Conservation (phyloP, 495 filamentous ascomycete genomes). For the Penicillium atrosanguineum region DNA sequence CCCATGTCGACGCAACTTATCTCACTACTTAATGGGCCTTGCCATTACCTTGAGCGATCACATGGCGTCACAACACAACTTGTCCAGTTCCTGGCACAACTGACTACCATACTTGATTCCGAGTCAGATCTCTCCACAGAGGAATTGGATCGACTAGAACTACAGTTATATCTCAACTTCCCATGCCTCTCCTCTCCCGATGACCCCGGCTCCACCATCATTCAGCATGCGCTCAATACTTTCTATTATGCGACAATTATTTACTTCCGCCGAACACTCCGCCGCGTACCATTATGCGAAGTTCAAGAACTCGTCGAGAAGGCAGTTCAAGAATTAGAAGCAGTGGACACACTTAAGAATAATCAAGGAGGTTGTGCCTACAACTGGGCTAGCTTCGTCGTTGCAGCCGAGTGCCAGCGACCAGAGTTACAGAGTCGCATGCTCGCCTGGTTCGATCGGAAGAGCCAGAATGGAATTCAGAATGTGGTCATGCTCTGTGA, state of each 20-base stretch:
- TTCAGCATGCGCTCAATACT: constrained; percentile 27
- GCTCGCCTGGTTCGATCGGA: constrained; percentile 19
- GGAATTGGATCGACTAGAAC: constrained; percentile 19
- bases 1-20: constrained; percentile 19
- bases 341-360: constrained; percentile 15
- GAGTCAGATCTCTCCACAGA: not conserved
- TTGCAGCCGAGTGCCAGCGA: constrained; percentile 26
- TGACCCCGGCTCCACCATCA: constrained; percentile 11
- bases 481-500: constrained; percentile 23
- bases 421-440: constrained; percentile 22
- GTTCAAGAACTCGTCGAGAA: constrained; percentile 28
- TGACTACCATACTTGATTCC: constrained; percentile 16
- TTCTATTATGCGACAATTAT: constrained; percentile 30
- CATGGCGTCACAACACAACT: constrained; percentile 22
- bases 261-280: constrained; percentile 24
- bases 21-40: constrained; percentile 19
- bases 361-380: constrained; percentile 24
- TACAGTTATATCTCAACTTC: constrained; percentile 25
- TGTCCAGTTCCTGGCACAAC: constrained; percentile 20
- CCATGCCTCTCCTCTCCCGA: constrained; percentile 10
- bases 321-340: constrained; percentile 23
- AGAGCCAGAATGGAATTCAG: constrained; percentile 23
- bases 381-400: constrained; percentile 28
- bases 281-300: constrained; percentile 11
- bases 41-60: constrained; percentile 23